Base-by-base conservation (phyloP, 164 flowering plant species). In the Euptelea pleiosperma region DNA sequence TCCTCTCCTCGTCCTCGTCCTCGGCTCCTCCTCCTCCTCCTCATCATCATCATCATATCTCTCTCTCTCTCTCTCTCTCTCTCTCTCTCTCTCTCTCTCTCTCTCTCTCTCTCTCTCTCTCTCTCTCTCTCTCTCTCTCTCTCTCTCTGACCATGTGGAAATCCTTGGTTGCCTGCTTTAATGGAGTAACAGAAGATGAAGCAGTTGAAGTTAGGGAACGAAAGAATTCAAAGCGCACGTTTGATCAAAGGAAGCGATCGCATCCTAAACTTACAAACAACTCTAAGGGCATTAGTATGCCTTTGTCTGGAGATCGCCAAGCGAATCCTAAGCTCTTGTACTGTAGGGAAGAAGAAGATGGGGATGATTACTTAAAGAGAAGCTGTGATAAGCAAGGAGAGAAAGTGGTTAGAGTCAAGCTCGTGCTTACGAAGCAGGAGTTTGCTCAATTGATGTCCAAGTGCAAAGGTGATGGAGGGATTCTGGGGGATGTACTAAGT, bases 391-490 rank as follows among this genome's bases (percentile, higher is more conserved):
- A 6, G 1, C 24, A 18, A 18, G 34, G 28, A 18, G 55, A 63
- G 60, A 55, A 35, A 8, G 55, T 33, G 33, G 14, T 63, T 34
- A 63, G 55, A 18, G 60, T 63, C 12, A 63, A 55, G 55, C 46
- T 63, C n/a, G 36, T 46, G 44, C 52, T 63, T 3, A 54, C 67
- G 9, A 63, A 63, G 60, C 26, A 55, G 47, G 60, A 63, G 21
- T 41, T 47, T 2, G 55, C 41, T 8, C 45, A 14, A 26, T 29
- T 63, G 36, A 19, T 47, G 43, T 55, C 67, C 0, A 55, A 55
- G 45, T 18, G 43, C 21, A 43, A 45, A 34, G 60, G 37, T 8
- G 39, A 55, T 8, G 43, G n/a, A 46, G 47, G 54, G 19, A 3
- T 31, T 3, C 8, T 62, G 8, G 52, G 43, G 22, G 56, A 33